phyloP scores from a whole-genome alignment of 257 asterid genomes.

The Solanum piurae region DNA sequence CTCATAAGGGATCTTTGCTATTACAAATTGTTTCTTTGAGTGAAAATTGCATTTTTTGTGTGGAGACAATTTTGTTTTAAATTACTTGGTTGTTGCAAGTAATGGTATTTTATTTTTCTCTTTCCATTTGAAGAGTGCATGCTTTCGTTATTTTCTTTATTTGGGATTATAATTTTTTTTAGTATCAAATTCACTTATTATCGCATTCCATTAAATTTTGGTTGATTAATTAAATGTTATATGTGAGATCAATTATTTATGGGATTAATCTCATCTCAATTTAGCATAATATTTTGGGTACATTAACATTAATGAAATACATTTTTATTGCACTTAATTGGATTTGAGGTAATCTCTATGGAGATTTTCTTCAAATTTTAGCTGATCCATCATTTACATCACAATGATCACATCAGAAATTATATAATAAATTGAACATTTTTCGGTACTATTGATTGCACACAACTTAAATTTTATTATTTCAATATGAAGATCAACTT shows the following conservation, averaged over 20 bases:
- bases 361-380: neutral
- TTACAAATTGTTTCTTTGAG: neutral
- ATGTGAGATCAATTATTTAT: neutral
- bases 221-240: neutral
- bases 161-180: neutral
- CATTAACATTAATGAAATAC: neutral
- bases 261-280: neutral
- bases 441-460: neutral
- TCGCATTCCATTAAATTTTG: neutral
- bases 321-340: neutral
- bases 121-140: neutral
- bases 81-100: neutral
- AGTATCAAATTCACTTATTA: neutral
- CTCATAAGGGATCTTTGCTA: neutral
- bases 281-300: neutral
- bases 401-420: neutral
- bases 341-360: neutral
- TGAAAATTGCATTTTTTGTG: neutral
- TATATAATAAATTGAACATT: neutral
- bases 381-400: neutral
- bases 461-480: neutral
- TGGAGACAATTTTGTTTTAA: neutral
- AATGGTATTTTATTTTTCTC: neutral
- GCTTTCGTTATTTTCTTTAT: neutral
- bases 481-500: neutral